Percentiles rank a stretch among this genome's conserved stretches.
These are phyloP conservation scores for Oryza meridionalis DNA, from an alignment of 176 grass and related monocot genomes.

Conservation along the genomic window DNA sequence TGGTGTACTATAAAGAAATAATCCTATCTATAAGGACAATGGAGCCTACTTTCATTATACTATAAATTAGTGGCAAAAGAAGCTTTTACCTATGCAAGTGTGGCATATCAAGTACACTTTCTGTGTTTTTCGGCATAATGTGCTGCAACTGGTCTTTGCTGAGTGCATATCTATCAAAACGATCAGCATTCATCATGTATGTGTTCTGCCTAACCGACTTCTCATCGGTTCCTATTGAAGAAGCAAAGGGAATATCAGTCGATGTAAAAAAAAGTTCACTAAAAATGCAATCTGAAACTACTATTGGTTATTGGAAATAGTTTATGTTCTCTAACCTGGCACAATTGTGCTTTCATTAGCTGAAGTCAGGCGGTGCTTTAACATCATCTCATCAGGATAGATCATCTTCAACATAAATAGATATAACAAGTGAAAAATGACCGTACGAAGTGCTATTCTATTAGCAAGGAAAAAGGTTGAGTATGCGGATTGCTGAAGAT, in stretches of 20 bases:
- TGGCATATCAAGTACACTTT: slow-evolving; percentile 36
- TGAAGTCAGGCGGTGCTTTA: slow-evolving; percentile 47
- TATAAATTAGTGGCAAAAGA: background rate
- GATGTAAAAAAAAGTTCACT: background rate
- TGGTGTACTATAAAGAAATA: too few species aligned
- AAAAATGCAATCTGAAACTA: background rate
- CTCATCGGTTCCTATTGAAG: slow-evolving; percentile 50
- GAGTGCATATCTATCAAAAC: slow-evolving; percentile 33
- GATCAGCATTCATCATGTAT: slow-evolving; percentile 29
- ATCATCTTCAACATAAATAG: slow-evolving; percentile 46
- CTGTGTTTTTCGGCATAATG: slow-evolving; percentile 43
- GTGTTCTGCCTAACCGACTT: slow-evolving; percentile 49
- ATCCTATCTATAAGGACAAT: too few species aligned
- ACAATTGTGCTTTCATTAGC: slow-evolving; percentile 38
- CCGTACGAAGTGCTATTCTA: background rate
- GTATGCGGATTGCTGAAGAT: background rate
- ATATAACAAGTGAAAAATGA: background rate
- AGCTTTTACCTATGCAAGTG: slow-evolving; percentile 57
- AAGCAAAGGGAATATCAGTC: background rate
- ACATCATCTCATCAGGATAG: slow-evolving; percentile 56
- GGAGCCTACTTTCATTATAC: background rate
- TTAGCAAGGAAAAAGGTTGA: background rate
- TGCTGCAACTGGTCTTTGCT: slow-evolving; percentile 44
- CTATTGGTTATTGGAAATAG: background rate
- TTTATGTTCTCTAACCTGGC: slow-evolving; percentile 46